These are phyloP conservation scores for Hericium alpestre DNA, from an alignment of 768 basidiomycete genomes.

Conservation along the genomic window DNA sequence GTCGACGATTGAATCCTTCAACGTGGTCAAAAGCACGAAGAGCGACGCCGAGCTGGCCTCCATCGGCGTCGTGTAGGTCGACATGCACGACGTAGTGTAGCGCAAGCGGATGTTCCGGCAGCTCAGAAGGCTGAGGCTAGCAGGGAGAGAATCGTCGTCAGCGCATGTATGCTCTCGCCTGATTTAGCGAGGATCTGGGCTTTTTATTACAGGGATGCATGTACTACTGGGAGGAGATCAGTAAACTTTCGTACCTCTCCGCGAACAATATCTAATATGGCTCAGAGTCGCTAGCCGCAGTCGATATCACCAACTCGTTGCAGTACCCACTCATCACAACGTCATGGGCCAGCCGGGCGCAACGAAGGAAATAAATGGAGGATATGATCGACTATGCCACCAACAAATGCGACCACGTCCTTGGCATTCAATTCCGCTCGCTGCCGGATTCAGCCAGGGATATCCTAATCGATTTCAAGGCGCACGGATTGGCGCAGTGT, in stretches of 20 bases:
- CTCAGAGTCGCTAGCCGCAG: neutral
- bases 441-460: neutral
- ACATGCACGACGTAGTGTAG: neutral
- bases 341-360: neutral
- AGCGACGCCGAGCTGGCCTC: conserved; percentile 21
- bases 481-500: neutral
- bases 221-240: conserved; percentile 2
- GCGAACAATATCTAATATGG: neutral
- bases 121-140: neutral
- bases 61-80: neutral
- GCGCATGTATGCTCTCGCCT: neutral
- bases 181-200: neutral
- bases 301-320: conserved; percentile 1
- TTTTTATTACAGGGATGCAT: neutral
- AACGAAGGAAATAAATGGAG: neutral
- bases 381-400: too few relatives aligned
- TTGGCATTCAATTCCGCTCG: neutral
- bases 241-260: neutral
- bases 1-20: conserved; percentile 23
- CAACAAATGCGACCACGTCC: neutral
- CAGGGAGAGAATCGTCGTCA: neutral
- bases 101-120: neutral
- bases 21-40: conserved; percentile 30
- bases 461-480: neutral
- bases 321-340: neutral